Percentiles rank a stretch among this genome's conserved stretches.
These are phyloP conservation scores for Lophiotrema nucula DNA, from an alignment of 495 filamentous ascomycete genomes.

Conservation along the genomic window DNA sequence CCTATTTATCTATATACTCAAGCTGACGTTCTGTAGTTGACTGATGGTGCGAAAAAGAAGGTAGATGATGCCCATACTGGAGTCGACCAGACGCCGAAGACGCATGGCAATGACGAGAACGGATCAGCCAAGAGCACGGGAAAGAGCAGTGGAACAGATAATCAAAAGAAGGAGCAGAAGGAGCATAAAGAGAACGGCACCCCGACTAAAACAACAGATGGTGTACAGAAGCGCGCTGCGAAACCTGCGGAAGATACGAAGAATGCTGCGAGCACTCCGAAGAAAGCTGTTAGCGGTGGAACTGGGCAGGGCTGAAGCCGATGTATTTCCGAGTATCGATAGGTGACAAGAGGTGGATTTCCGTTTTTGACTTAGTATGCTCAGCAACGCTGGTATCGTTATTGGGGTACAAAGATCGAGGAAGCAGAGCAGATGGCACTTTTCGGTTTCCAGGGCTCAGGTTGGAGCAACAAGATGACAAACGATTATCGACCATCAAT, in stretches of 20 bases:
- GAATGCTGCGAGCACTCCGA: constrained; percentile 10
- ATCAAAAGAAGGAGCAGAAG: neutral
- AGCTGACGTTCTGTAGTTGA: too few species aligned
- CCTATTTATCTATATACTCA: too few species aligned
- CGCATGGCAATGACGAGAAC: constrained; percentile 4
- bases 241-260: constrained; percentile 5
- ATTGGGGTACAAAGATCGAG: too few species aligned
- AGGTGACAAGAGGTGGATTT: too few species aligned
- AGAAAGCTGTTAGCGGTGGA: constrained; percentile 16
- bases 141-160: neutral
- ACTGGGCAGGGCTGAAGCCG: constrained; percentile 3
- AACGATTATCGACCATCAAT: too few species aligned
- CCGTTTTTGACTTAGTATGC: too few species aligned
- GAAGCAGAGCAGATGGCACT: too few species aligned
- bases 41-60: constrained; percentile 30
- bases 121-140: neutral
- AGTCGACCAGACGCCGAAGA: constrained; percentile 5
- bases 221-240: constrained; percentile 7
- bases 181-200: neutral
- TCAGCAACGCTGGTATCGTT: too few species aligned
- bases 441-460: too few species aligned
- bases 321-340: too few species aligned
- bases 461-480: too few species aligned
- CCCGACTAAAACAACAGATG: constrained; percentile 8
- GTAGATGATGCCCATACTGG: constrained; percentile 1